Evolutionary conservation across 352 stramenopile species (phyloP), one percentile per base, ranked within the genome.

Genomic region (Phytophthora pistaciae): DNA sequence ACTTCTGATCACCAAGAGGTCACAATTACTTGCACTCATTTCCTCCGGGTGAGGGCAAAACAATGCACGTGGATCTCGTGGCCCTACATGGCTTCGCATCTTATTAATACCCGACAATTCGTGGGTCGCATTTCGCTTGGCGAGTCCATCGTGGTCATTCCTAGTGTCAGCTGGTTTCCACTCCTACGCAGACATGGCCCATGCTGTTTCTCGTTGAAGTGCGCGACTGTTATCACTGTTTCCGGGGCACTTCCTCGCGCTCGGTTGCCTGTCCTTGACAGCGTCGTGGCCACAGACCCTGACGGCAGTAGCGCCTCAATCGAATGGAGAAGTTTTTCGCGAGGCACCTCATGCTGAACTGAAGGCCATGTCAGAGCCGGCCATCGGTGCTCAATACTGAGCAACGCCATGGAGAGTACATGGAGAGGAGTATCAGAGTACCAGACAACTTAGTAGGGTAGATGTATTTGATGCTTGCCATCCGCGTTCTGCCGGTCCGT

Each of bases 1-100:
- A 33, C 23, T 48, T 49, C 25, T 64, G 53, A 48, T 29, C 42
- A 38, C 3, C 27, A 70, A 54, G 29, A 10, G 29, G 42, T 5
- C 40, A 52, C 38, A 57, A 61, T 66, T 72, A 53, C 48, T 44
- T 56, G 65, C 50, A 20, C 54, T 59, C 50, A 68, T 54, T 70
- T 68, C 14, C 38, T 62, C 40, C 4, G n/a, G n/a, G 66, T 29
- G 27, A 57, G 5, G 56, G 20, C 57, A 23, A 49, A 66, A 52
- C 40, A 60, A 20, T 58, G 55, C 44, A 6, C 21, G 23, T 55
- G 46, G 14, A 57, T 64, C 29, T 64, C 42, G 56, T 64, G 53
- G 40, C 53, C 53, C 29, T 60, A 7, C 31, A 49, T n/a, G 27
- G 33, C 46, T 20, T n/a, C 5, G 21, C 46, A 60, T 20, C 36